Evolutionary conservation across 306 rosid genomes (phyloP), one percentile per base, ranked within the genome.

Genomic region (Argentina anserina): DNA sequence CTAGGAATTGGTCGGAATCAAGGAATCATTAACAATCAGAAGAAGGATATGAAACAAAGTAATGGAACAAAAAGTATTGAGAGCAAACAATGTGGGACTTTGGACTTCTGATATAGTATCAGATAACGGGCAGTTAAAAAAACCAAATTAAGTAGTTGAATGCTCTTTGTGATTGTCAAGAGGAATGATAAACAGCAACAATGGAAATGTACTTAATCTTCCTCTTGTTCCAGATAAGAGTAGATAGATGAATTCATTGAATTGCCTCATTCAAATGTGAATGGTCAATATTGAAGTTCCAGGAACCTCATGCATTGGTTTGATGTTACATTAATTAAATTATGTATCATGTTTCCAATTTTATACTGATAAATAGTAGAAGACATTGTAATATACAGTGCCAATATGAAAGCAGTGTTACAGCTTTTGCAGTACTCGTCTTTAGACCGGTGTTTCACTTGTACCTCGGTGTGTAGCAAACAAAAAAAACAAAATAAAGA

Each of bases 1-100:
- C 78, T 91, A 45, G 96, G 99, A 63, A 89, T 94, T 76, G 95
- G 96, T 15, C 89, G 95, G 73, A 87, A 74, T 84, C 87, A 83
- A 21, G 91, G 81, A 50, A 46, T 70, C 34, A 65, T 37, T 13
- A 67, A 76, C 67, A 90, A 76, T 42, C 36, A 26, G 18, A 78
- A 77, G 79, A 79, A 77, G 53, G 90, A 84, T 28, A 60, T 49
- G 20, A 86, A 79, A 46, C 82, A 79, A 77, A 84, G 53, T 40
- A 66, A 69, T 15, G 88, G 74, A 59, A 47, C 68, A 26, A 87
- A 74, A 81, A 85, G 87, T 84, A 82, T 89, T 7, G 95, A 88
- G 78, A 89, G 88, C 85, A 91, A 91, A 78, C 96, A 86, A 67
- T 91, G 88, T 77, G 96, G 95, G 65, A 75, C 86, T 65, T 79